Conservation (phyloP, 371 early-diverging fungal species). For the Rhizopus stolonifer region DNA sequence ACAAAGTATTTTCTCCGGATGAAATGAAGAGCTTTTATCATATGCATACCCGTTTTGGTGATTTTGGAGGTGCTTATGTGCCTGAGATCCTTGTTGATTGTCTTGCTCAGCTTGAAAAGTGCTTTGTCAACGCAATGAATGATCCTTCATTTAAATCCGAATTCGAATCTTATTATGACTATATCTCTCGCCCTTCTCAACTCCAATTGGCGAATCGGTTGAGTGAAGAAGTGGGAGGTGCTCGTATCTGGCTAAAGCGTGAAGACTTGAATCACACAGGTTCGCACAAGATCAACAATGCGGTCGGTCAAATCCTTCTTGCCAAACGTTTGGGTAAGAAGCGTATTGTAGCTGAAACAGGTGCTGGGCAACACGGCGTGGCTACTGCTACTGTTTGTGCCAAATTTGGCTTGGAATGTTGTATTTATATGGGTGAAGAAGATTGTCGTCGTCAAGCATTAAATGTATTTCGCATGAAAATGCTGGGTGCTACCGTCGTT, state of each 20-base stretch:
- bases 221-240: conserved; percentile 79
- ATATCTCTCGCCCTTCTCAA: conserved; percentile 89
- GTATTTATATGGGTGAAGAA: conserved; percentile 96
- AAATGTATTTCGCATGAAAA: conserved; percentile 94
- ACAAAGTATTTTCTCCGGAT: conserved; percentile 22
- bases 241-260: conserved; percentile 95
- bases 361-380: conserved; percentile 98
- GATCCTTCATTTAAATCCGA: conserved; percentile 91
- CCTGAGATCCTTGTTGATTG: conserved; percentile 95
- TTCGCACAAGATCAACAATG: conserved; percentile 98
- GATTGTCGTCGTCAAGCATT: conserved; percentile 93
- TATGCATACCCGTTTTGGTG: conserved; percentile 82
- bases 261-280: conserved; percentile 98
- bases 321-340: conserved; percentile 95
- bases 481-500: conserved; percentile 92
- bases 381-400: conserved; percentile 98
- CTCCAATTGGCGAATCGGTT: conserved; percentile 85
- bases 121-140: conserved; percentile 72
- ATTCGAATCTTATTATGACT: conserved; percentile 86
- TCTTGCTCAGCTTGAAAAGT: conserved; percentile 83
- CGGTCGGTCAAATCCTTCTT: conserved; percentile 90
- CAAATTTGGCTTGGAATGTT: conserved; percentile 93
- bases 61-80: conserved; percentile 96
- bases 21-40: conserved; percentile 50
- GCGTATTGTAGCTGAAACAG: conserved; percentile 97